Evolutionary conservation across 192 early-diverging fungal species (phyloP).

Genomic region (Chytriomyces sp.): DNA sequence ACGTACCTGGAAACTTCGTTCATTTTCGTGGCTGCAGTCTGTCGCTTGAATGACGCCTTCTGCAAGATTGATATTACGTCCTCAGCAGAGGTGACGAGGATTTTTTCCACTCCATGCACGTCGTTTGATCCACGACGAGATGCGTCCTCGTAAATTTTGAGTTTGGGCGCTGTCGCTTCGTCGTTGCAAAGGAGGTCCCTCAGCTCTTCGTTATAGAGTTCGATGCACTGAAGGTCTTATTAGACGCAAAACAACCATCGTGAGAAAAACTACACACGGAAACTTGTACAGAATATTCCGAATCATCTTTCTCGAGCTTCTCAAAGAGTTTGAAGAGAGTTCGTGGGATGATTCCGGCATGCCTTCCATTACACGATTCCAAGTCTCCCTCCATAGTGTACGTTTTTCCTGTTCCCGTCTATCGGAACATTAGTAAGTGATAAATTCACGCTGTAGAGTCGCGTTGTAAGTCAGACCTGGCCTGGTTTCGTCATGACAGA

Average conservation of each 20-base stretch:
- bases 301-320: slow-evolving; percentile 61
- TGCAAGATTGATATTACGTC: slow-evolving; percentile 78
- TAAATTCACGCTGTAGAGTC: not conserved
- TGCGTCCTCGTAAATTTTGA: slow-evolving; percentile 74
- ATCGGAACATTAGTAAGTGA: too few relatives aligned
- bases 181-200: slow-evolving; percentile 79
- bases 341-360: slow-evolving; percentile 91
- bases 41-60: slow-evolving; percentile 71
- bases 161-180: slow-evolving; percentile 47
- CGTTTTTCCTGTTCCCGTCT: slow-evolving; percentile 96
- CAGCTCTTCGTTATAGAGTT: slow-evolving; percentile 95
- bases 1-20: slow-evolving; percentile 82
- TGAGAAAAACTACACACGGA: slow-evolving; percentile 48
- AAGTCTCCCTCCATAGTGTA: slow-evolving; percentile 95
- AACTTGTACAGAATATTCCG: slow-evolving; percentile 81
- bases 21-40: slow-evolving; percentile 82
- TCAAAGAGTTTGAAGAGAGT: slow-evolving; percentile 81
- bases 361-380: slow-evolving; percentile 44
- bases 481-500: slow-evolving; percentile 20
- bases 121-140: slow-evolving; percentile 70
- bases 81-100: slow-evolving; percentile 67
- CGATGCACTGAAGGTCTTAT: slow-evolving; percentile 58
- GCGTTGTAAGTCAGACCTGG: not conserved
- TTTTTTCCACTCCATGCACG: slow-evolving; percentile 82
- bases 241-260: not conserved